Base-by-base conservation (phyloP, 108 stramenopile species). In the Heterococcus sp. region DNA sequence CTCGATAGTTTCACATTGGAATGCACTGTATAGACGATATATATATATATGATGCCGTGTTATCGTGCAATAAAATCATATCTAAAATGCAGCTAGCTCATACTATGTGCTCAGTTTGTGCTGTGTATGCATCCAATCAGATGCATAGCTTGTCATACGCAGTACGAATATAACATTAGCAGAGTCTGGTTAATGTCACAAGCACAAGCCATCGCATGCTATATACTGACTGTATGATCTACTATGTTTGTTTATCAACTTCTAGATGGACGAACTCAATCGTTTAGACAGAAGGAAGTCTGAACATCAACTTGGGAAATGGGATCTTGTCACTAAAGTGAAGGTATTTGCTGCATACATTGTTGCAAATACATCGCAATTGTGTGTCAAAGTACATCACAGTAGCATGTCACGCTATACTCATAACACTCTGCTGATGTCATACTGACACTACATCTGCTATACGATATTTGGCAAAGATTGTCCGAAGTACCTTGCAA, bases 351-450 rank as follows among this genome's bases (percentile, higher is more conserved):
- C n/a, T 21, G 11, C 67, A 78, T 78, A 27, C 27, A 26, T n/a
- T 21, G 28, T 78, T 78, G 67, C 69, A 11, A 78, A 78, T 72
- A 58, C 46, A 58, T 58, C 46, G 14, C 46, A 58, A 58, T 58
- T 58, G 46, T 58, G 8, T 58, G 46, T 14, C n/a, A n/a, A n/a
- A n/a, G n/a, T n/a, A n/a, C n/a, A n/a, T n/a, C 26, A 63, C 58
- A 26, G 26, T 63, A 26, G 26, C 58, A 63, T 26, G 26, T 26
- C 26, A 26, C 26, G 26, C 58, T 26, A 63, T 26, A 26, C 26
- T 63, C 58, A 63, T 63, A 63, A 26, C 26, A 26, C 58, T 63
- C 68, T 69, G 68, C 68, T 69, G 68, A 69, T 31, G 31, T 30
- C 11, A 8, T 8, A 30, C 30, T 69, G 68, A 11, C 27, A 32